These are phyloP conservation scores for Ramaria sp. DNA, from an alignment of 768 basidiomycete species.

Conservation along the genomic window DNA sequence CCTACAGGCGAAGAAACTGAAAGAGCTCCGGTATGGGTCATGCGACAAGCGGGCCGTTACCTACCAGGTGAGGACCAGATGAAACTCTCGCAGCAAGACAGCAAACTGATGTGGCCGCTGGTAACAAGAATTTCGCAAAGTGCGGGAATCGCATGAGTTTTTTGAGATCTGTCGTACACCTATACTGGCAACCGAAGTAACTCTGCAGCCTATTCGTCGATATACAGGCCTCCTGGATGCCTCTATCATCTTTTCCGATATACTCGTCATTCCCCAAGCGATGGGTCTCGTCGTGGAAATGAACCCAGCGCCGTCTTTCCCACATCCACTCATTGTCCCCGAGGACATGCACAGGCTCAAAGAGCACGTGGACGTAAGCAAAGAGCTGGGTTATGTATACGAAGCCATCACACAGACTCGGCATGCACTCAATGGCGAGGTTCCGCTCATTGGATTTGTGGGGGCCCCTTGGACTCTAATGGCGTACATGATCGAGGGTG, in stretches of 20 bases:
- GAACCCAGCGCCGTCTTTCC: slow-evolving; percentile 87
- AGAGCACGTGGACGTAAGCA: slow-evolving; percentile 59
- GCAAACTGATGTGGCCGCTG: neutral
- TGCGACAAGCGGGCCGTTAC: slow-evolving; percentile 95
- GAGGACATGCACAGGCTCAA: slow-evolving; percentile 54
- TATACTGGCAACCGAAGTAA: slow-evolving; percentile 78
- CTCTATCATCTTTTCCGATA: slow-evolving; percentile 96
- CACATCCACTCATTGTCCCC: slow-evolving; percentile 72
- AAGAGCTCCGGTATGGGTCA: slow-evolving; percentile 95
- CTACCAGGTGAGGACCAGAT: slow-evolving; percentile 62
- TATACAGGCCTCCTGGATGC: slow-evolving; percentile 85
- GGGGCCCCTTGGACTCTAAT: slow-evolving; percentile 99
- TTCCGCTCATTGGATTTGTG: slow-evolving; percentile 94
- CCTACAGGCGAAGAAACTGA: slow-evolving; percentile 68
- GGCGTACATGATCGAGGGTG: slow-evolving; percentile 97
- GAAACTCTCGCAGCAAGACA: neutral
- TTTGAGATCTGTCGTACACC: slow-evolving; percentile 94
- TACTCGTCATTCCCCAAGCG: slow-evolving; percentile 95
- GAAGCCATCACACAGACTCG: slow-evolving; percentile 84
- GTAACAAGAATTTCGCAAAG: slow-evolving; percentile 76
- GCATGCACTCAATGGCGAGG: slow-evolving; percentile 68
- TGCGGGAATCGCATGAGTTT: slow-evolving; percentile 82
- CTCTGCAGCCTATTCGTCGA: slow-evolving; percentile 86
- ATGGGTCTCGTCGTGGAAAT: slow-evolving; percentile 94
- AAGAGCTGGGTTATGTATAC: slow-evolving; percentile 86